Evolutionary conservation across 202 grass and related monocot genomes (phyloP), one percentile per base, ranked within the genome.

Genomic region (Panicum hallii): DNA sequence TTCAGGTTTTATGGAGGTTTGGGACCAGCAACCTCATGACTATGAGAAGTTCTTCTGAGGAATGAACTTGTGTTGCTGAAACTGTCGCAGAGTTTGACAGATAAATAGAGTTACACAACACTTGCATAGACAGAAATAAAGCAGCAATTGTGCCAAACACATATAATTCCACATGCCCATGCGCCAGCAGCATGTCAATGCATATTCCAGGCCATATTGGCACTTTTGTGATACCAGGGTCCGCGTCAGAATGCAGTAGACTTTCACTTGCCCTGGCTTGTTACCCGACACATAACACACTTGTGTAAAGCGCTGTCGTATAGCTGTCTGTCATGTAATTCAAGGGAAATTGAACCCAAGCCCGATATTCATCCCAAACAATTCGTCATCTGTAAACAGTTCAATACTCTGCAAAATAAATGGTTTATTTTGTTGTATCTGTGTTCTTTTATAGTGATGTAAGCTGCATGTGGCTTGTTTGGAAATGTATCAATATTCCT

Each of bases 11-110:
- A 94, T 94, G 82, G 94, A 87, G 73, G 87, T 91, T 73, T 97
- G 95, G 95, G 95, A 91, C 69, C 95, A 97, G 80, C 87, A 66
- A 60, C 63, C 90, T 73, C 90, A 76, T 17, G 92, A 97, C 41
- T 97, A 94, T 4, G 94, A 91, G 26, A 93, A 91, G 58, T 97
- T 97, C 80, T 95, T 97, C 79, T 95, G 88, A 91, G 66, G 32
- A 32, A 67, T 63, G n/a, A 70, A 77, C 44, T 66, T 13, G 23
- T 86, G 75, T 63, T 79, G 62, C 74, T 82, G 77, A 79, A 77
- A 66, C n/a, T 85, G 48, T 61, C 61, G 28, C n/a, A 48, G 48
- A 82, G 61, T 50, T 75, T 12, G 50, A 44, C 52, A 28, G 64
- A 75, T 80, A 65, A 61, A 75, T 22, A 63, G 2, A 65, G 86